Percentiles rank a stretch among this genome's conserved stretches.
Evolutionary conservation across 2,329 filamentous ascomycete genomes (phyloP).

Genomic region (Phoma sp.): DNA sequence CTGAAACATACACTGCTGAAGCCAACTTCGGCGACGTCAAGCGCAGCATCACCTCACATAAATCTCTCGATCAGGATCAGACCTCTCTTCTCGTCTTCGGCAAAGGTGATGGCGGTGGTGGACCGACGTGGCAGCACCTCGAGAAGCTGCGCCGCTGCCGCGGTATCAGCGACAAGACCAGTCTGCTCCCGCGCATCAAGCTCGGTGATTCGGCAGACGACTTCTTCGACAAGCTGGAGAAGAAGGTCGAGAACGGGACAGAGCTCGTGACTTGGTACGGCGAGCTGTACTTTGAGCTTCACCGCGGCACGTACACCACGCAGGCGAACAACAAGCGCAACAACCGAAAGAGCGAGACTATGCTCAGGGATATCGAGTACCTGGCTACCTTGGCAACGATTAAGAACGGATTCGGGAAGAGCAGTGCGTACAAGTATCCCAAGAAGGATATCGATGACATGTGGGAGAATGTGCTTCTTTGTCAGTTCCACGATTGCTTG

Average conservation of each 20-base stretch:
- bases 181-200: constrained; percentile 82
- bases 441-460: constrained; percentile 93
- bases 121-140: constrained; percentile 89
- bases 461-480: constrained; percentile 91
- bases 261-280: constrained; percentile 96
- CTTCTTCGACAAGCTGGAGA: constrained; percentile 86
- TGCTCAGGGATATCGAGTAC: constrained; percentile 87
- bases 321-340: constrained; percentile 97
- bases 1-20: constrained; percentile 93
- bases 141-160: constrained; percentile 94
- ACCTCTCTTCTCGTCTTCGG: constrained; percentile 93
- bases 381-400: constrained; percentile 85
- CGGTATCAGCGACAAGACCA: constrained; percentile 86
- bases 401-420: constrained; percentile 59
- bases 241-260: constrained; percentile 70
- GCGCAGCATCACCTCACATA: constrained; percentile 88
- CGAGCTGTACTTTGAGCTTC: constrained; percentile 96
- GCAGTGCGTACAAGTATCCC: constrained; percentile 77
- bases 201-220: constrained; percentile 91
- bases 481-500: constrained; percentile 97
- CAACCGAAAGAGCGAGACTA: constrained; percentile 83
- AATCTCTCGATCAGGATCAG: constrained; percentile 91
- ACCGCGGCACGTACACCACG: constrained; percentile 95
- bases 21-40: constrained; percentile 94
- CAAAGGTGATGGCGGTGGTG: constrained; percentile 94